Evolutionary conservation across 768 basidiomycete genomes (phyloP).

Genomic region (Cystofilobasidium bisporidii): DNA sequence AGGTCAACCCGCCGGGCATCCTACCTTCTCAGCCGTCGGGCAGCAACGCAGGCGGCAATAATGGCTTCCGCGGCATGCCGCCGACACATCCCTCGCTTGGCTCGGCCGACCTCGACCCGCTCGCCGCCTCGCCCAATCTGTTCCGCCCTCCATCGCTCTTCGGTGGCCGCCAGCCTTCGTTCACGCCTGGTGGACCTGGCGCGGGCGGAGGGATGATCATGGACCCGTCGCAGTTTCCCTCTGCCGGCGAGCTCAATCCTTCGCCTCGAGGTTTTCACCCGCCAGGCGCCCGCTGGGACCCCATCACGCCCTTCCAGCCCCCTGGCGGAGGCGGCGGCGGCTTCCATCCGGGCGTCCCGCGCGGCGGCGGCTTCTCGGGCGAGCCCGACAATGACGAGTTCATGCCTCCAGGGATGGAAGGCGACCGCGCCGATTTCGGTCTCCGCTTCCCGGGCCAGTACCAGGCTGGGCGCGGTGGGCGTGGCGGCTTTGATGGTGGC

Average conservation of each 20-base stretch:
- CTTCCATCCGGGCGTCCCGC: neutral
- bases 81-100: constrained; percentile 11
- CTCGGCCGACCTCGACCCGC: constrained; percentile 25
- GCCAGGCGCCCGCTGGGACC: constrained; percentile 25
- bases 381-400: constrained; percentile 29
- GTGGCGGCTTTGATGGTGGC: neutral
- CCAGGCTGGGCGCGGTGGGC: too few relatives aligned
- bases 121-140: constrained; percentile 22
- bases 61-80: neutral
- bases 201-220: constrained; percentile 5
- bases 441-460: constrained; percentile 19
- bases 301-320: constrained; percentile 7
- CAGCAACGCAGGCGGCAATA: neutral
- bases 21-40: neutral
- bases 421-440: neutral
- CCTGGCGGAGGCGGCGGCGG: constrained; percentile 16
- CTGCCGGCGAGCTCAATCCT: neutral
- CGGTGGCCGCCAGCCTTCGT: neutral
- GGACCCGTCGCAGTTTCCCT: neutral
- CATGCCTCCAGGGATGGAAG: constrained; percentile 26
- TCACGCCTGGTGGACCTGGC: too few relatives aligned
- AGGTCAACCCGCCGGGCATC: constrained; percentile 11
- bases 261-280: neutral
- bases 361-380: constrained; percentile 1
- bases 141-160: constrained; percentile 20